These are phyloP conservation scores for Carex pumila DNA, from an alignment of 176 grass and related monocot genomes.

Conservation along the genomic window DNA sequence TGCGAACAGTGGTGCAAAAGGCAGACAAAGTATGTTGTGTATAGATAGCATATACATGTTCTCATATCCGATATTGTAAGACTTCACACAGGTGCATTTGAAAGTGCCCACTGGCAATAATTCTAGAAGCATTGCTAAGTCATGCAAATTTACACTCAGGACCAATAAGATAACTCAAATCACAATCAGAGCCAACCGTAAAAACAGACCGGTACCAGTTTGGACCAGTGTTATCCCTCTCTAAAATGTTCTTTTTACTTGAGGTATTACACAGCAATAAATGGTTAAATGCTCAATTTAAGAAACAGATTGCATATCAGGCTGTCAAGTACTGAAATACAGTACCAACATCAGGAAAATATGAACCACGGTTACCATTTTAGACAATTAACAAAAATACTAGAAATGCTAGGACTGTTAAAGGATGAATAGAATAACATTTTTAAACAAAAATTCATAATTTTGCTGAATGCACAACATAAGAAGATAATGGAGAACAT, in stretches of 20 bases:
- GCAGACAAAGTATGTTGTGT: neutral
- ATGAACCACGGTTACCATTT: neutral
- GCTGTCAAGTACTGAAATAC: neutral
- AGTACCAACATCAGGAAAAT: neutral
- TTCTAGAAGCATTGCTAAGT: too few relatives aligned
- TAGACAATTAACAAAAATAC: neutral
- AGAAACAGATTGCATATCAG: neutral
- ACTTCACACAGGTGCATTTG: too few relatives aligned
- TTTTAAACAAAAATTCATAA: neutral
- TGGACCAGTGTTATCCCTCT: neutral
- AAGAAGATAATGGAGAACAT: neutral
- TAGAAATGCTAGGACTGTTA: neutral
- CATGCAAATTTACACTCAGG: too few relatives aligned
- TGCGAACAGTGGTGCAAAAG: neutral
- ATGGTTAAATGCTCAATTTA: neutral
- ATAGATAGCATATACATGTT: too few relatives aligned
- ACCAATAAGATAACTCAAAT: too few relatives aligned
- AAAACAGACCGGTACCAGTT: neutral
- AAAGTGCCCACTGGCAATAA: too few relatives aligned
- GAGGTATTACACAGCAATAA: neutral
- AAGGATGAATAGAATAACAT: neutral
- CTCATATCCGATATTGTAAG: too few relatives aligned
- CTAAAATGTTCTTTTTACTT: neutral
- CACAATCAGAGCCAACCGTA: too few relatives aligned
- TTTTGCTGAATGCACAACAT: neutral